Evolutionary conservation across 2,329 filamentous ascomycete species (phyloP), one percentile per base, ranked within the genome.

Genomic region (Trichoderma atroviride): DNA sequence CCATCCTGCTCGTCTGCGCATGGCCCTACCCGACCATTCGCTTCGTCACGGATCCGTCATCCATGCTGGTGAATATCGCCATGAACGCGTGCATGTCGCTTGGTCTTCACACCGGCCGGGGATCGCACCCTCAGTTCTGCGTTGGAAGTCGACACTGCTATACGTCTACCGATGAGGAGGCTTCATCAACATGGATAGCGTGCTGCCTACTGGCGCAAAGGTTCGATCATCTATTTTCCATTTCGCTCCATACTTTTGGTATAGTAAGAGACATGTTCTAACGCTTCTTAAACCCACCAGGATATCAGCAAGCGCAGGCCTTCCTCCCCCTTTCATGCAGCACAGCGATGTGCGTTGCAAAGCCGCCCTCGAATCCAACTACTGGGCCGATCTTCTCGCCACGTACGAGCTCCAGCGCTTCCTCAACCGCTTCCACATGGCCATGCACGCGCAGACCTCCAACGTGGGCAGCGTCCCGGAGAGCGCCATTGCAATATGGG

Each of bases 1-100:
- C 85, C 7, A 75, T 88, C 40, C 78, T 88, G 11, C 74, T 88
- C 27, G 76, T 87, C 7, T 84, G 83, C 60, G 78, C 84, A 1
- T 88, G 85, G 85, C 82, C 84, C 1, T 81, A 85, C 29, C 84
- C 86, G 0, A 82, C 80, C 0, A 83, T 85, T 14, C 81, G 86
- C 10, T 84, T 87, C 69, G 76, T 85, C 47, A 82, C 81, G 3
- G 86, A 88, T 68, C 84, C 85, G 3, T 84, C 83, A 0, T 77
- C 82, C 4, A 81, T 83, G 14, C 83, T 86, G 66, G 78, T 84
- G 2, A 80, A 79, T 29, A 80, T 84, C 33, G 81, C 82, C 27
- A 79, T 83, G 75, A 85, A 83, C 61, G 81, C 84, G 0, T 83
- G 81, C 35, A 78, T 85, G 68, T 76, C 84, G 22, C 77, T 86